Percentiles rank a stretch among this genome's conserved stretches.
Conservation (phyloP, 805 yeast species). For the Priceomyces carsonii region DNA sequence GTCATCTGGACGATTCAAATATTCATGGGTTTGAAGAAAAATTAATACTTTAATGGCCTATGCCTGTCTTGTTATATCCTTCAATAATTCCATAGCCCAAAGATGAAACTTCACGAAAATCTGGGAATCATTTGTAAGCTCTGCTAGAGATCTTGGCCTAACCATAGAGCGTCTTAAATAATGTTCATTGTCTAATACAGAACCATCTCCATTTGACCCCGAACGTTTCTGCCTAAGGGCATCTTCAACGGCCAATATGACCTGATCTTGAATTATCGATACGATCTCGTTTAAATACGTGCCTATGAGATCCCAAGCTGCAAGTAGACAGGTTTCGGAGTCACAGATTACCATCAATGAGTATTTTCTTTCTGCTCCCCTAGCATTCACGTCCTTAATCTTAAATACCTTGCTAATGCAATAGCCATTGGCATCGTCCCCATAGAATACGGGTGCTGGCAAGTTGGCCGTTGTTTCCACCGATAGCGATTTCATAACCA, state of each 20-base stretch:
- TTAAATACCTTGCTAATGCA: constrained; percentile 63
- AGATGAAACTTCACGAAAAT: constrained; percentile 60
- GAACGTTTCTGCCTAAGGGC: constrained; percentile 22
- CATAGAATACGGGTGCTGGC: constrained; percentile 61
- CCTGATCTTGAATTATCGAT: constrained; percentile 29
- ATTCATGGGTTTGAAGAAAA: too few relatives aligned
- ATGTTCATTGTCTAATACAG: constrained; percentile 42
- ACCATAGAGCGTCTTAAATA: constrained; percentile 59
- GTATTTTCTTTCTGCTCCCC: constrained; percentile 75
- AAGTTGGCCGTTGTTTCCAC: constrained; percentile 66
- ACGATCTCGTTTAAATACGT: constrained; percentile 31
- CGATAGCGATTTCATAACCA: constrained; percentile 63
- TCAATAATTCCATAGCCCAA: constrained; percentile 59
- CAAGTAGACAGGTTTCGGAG: constrained; percentile 50
- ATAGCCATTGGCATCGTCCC: constrained; percentile 61
- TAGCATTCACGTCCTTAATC: constrained; percentile 60
- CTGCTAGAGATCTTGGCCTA: constrained; percentile 55
- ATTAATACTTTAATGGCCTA: too few relatives aligned
- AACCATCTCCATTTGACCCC: constrained; percentile 17
- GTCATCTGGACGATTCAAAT: too few relatives aligned
- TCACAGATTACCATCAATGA: constrained; percentile 59
- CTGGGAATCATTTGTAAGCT: constrained; percentile 53
- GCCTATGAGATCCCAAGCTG: constrained; percentile 54
- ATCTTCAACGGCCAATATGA: constrained; percentile 12
- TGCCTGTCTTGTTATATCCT: constrained; percentile 17